Percentiles rank a stretch among this genome's conserved stretches.
Evolutionary conservation across 129 eudicot genomes (phyloP).

Genomic region (Apium graveolens): DNA sequence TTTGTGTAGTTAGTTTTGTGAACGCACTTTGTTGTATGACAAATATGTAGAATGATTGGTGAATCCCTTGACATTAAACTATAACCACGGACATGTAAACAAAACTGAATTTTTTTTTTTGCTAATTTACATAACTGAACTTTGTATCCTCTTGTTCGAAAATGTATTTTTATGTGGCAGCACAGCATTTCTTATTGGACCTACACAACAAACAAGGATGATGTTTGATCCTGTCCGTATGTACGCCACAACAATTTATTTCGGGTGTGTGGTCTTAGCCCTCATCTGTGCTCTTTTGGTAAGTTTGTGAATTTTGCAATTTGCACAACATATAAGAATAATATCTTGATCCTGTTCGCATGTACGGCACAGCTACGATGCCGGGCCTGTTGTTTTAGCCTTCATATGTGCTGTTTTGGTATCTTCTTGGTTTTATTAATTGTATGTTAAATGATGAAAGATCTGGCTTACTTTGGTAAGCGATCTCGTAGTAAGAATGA

Average conservation of each 20-base stretch:
- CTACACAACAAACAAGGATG: constrained; percentile 67
- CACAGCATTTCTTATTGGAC: constrained; percentile 87
- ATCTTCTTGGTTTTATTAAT: constrained; percentile 19
- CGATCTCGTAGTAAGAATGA: background rate
- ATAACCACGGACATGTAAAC: background rate
- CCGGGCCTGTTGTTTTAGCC: constrained; percentile 63
- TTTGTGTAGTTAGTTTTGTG: background rate
- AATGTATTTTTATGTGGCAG: constrained; percentile 37
- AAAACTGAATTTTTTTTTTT: too few species aligned
- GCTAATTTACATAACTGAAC: too few species aligned
- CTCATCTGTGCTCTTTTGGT: constrained; percentile 86
- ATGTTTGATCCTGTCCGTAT: constrained; percentile 90
- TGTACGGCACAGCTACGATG: constrained; percentile 58
- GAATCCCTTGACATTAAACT: background rate
- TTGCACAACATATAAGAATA: constrained; percentile 58
- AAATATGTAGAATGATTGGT: background rate
- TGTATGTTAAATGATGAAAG: background rate
- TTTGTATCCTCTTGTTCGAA: background rate
- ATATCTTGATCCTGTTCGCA: constrained; percentile 77
- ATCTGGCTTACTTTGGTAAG: background rate
- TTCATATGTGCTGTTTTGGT: constrained; percentile 81
- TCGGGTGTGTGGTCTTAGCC: constrained; percentile 70
- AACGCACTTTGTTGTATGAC: background rate
- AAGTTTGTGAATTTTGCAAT: constrained; percentile 19
- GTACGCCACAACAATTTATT: constrained; percentile 67